phyloP scores from a whole-genome alignment of 2,329 filamentous ascomycete genomes.

The Emmonsiellopsis sp. region DNA sequence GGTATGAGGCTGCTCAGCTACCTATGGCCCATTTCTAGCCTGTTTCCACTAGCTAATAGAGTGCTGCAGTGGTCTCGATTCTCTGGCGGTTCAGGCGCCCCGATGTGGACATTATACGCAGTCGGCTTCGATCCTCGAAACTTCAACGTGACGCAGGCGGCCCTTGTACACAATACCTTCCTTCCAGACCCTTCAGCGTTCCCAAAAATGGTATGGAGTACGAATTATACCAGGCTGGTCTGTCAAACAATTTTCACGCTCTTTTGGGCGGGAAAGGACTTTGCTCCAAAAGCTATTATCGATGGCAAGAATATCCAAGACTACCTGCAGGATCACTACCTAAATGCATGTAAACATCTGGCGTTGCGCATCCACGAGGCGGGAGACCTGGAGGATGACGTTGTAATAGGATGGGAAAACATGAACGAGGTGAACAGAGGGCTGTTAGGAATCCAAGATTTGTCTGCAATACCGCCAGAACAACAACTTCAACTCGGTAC shows the following conservation, averaged over 20 bases:
- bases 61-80: constrained; percentile 73
- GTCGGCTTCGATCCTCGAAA: constrained; percentile 79
- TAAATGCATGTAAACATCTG: constrained; percentile 69
- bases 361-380: constrained; percentile 80
- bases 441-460: constrained; percentile 70
- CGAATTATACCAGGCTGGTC: constrained; percentile 83
- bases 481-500: constrained; percentile 90
- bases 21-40: neutral
- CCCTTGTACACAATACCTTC: constrained; percentile 90
- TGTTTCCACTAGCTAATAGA: constrained; percentile 18
- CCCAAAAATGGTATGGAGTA: constrained; percentile 99
- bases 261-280: constrained; percentile 84
- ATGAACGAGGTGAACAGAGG: constrained; percentile 92
- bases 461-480: constrained; percentile 71
- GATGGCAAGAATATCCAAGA: constrained; percentile 95
- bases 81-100: constrained; percentile 86
- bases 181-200: constrained; percentile 66
- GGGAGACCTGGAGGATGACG: constrained; percentile 73
- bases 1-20: constrained; percentile 32
- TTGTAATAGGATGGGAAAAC: constrained; percentile 92
- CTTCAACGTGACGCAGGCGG: constrained; percentile 80
- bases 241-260: constrained; percentile 87
- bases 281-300: constrained; percentile 92
- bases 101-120: constrained; percentile 96
- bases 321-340: constrained; percentile 79